Base-by-base conservation (phyloP, 495 filamentous ascomycete species). In the Penicillium lividum region DNA sequence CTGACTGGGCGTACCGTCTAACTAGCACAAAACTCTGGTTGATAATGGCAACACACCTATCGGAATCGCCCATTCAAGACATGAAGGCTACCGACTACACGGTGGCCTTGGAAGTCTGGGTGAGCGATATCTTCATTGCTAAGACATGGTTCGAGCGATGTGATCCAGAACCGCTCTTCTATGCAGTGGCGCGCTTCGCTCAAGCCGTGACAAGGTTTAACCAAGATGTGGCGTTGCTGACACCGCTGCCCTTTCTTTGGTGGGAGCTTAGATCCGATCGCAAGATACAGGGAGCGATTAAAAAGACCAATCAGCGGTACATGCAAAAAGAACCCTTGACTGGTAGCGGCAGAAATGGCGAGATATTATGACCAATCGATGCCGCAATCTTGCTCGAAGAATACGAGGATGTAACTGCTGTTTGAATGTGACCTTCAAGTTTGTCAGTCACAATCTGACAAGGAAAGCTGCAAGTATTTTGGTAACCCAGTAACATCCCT, bases 1-100 rank as follows among this genome's bases (percentile, higher is more conserved):
- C 72, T 6, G 73, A 69, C 5, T 87, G 73, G 64, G 59, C 72
- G 3, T 80, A 84, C 60, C 84, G 86, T 57, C 68, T 73, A 13
- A 69, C 84, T 2, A 77, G 81, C 43, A 74, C 81, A 0, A 77
- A 78, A 60, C 63, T 84, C 33, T 77, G 73, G 62, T 77, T 64
- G 36, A 27, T 68, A 13, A 51, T 67, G 46, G 65, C 70, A 7
- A 68, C 53, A 65, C 15, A 44, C 7, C 53, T 54, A 5, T 44
- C 42, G 3, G 53, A 54, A 42, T 16, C 42, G n/a, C 49, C 31
- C 6, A 27, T 52, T 18, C 49, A 40, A 6, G 40, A 31, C 10
- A 45, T 46, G 42, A 31, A 46, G 10, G 28, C 52, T 54, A 44
- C 52, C 8, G 52, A 54, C 15, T 54, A 54, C 40, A 40, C 42